Base-by-base conservation (phyloP, 805 yeast species). In the Wickerhamiella sorbophila region DNA sequence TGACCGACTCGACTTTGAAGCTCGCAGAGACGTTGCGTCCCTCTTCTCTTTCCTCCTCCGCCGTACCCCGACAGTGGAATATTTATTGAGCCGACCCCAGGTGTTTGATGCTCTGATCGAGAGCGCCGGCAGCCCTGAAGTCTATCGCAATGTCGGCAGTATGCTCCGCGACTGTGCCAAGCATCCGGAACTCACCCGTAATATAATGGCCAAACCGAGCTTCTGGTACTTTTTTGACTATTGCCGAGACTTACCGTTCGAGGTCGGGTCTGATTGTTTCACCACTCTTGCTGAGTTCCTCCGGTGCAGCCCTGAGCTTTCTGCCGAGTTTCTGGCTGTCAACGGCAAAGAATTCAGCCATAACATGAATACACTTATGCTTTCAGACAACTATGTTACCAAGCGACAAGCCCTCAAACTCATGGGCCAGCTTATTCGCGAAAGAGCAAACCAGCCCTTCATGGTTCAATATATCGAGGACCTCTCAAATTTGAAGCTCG, bases 1-100 rank as follows among this genome's bases (percentile, higher is more conserved):
- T 43, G 64, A 63, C n/a, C 67, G 69, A 27, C 68, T 91, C 43
- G 95, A 85, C 48, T 87, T 91, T 61, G 97, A 91, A 56, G 75
- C 93, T 36, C 69, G 95, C 43, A 86, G 88, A 53, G 91, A 83
- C 51, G 88, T 85, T 14, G 70, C 75, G 4, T 64, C 73, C 4
- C 58, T 91, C 40, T 85, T 86, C 57, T 72, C 77, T 47, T 77
- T 84, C 4, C 68, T 93, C 33, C 69, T 91, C 47, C 75, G 87
- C 52, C 75, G 94, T 41, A 80, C 79, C 48, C 95, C 95, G 15
- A 84, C 95, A 0, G 87, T 85, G 16, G 95, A 88, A 54, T 83
- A 86, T 58, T 60, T 91, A 32, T 60, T 79, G 15, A 59, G 72
- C 20, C 72, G 75, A 44, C 86, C 91, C 5, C 76, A 74, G 45